Base-by-base conservation (phyloP, 108 stramenopile genomes). In the Stephanodiscus minutulus region DNA sequence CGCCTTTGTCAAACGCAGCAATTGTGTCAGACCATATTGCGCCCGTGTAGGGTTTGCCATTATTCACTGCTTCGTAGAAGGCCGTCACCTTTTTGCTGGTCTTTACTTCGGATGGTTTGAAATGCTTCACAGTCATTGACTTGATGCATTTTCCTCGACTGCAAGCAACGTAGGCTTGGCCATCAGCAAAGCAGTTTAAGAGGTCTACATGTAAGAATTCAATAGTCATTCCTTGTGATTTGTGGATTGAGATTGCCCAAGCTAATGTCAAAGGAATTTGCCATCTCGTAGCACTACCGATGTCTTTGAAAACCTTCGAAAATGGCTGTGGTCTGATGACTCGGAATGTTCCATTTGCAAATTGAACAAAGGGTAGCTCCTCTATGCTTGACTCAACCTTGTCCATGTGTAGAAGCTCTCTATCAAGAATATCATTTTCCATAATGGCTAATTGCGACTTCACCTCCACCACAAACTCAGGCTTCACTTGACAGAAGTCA, bases 211-310 rank as follows among this genome's bases (percentile, higher is more conserved):
- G 50, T 1, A 56, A 15, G 12, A 36, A 29, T 2, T 68, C 67
- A 20, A 68, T 64, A 20, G 64, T 64, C 64, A 60, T 60, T 5
- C 28, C 59, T 60, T 60, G 28, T 28, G 31, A 28, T 9, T 28
- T n/a, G 25, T 0, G 18, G 24, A 10, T 77, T 24, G 74, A 66
- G 17, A 74, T 65, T 36, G 79, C 74, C 82, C 83, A 86, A 15
- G 82, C 85, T 1, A 81, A 47, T 35, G 55, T 50, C n/a, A 86
- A 63, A 0, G 86, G 83, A 46, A 84, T 31, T 49, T 84, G 83
- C 54, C 47, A 59, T 7, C 83, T 39, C 2, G 58, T 54, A 2
- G 77, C 66, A 0, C n/a, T 65, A 1, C 74, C 60, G 13, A 67
- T 50, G 7, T 68, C 68, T 35, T 57, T 50, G 61, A 69, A 76